These are phyloP conservation scores for Trichoderma gracile DNA, from an alignment of 2,329 filamentous ascomycete genomes.

Conservation along the genomic window DNA sequence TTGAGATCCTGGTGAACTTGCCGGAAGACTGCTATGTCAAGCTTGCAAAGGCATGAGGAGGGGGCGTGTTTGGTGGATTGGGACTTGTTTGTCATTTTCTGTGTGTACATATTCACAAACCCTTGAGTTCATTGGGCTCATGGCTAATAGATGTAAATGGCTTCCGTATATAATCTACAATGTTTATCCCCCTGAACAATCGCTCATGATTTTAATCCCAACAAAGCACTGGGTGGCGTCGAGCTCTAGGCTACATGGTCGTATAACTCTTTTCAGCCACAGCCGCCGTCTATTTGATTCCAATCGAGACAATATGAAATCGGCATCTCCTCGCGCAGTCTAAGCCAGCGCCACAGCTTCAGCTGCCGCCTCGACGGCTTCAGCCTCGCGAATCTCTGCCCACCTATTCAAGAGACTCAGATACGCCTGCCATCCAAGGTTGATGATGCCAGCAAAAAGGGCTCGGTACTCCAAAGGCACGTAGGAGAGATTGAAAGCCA, in stretches of 20 bases:
- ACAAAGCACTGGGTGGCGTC: neutral
- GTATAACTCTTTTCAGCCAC: neutral
- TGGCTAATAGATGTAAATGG: too few relatives aligned
- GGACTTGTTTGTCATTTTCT: neutral
- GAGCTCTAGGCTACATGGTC: neutral
- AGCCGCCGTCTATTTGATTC: neutral
- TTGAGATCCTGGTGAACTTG: constrained; percentile 33
- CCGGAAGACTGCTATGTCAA: constrained; percentile 35
- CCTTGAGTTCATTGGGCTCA: too few relatives aligned
- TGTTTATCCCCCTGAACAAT: neutral
- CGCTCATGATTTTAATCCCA: neutral
- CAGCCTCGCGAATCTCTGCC: constrained; percentile 53
- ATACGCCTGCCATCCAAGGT: constrained; percentile 92
- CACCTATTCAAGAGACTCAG: constrained; percentile 74
- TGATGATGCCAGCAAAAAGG: constrained; percentile 76
- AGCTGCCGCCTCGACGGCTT: neutral
- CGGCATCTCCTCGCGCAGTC: neutral
- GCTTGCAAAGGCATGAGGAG: constrained; percentile 21
- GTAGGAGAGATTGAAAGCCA: constrained; percentile 84
- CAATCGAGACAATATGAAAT: neutral
- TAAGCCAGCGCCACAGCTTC: neutral
- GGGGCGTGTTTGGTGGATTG: neutral
- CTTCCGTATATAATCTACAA: neutral
- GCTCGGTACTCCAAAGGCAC: constrained; percentile 76
- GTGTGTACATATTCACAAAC: neutral